phyloP scores from a whole-genome alignment of 2,329 filamentous ascomycete genomes.

The Fusarium nurragi region DNA sequence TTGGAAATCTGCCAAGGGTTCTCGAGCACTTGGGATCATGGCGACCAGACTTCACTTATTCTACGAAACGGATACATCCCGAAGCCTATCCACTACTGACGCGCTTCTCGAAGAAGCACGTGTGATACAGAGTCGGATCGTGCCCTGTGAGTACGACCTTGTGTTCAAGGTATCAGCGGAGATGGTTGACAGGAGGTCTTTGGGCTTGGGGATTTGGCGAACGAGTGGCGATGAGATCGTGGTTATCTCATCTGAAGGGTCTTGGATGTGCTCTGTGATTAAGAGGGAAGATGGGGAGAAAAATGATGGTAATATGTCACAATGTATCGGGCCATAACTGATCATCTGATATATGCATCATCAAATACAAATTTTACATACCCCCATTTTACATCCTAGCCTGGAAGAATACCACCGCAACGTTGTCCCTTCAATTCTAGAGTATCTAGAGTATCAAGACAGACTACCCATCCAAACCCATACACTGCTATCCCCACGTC shows the following conservation, averaged over 20 bases:
- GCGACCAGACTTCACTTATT: conserved; percentile 1
- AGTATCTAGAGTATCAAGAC: no score
- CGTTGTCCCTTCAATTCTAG: no score
- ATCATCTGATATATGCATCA: no score
- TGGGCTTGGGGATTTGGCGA: conserved; percentile 48
- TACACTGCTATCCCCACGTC: not conserved
- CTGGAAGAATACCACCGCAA: no score
- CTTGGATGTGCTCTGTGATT: conserved; percentile 48
- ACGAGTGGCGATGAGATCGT: conserved; percentile 45
- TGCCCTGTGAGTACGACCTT: conserved; percentile 46
- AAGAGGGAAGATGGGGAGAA: no score
- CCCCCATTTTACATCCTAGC: no score
- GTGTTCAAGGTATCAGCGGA: conserved; percentile 41
- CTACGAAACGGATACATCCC: conserved; percentile 48
- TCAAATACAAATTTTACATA: no score
- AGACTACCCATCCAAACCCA: no score
- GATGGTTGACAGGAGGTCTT: conserved; percentile 37
- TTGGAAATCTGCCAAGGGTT: no score
- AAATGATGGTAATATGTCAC: no score
- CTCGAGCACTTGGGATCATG: no score
- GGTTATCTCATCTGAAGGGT: conserved; percentile 46
- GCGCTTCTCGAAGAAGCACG: conserved; percentile 17
- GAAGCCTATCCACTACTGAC: conserved; percentile 47
- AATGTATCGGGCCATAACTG: no score
- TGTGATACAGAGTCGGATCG: conserved; percentile 47